phyloP scores from a whole-genome alignment of 192 early-diverging fungal species.

The Haplosporangium gracile region DNA sequence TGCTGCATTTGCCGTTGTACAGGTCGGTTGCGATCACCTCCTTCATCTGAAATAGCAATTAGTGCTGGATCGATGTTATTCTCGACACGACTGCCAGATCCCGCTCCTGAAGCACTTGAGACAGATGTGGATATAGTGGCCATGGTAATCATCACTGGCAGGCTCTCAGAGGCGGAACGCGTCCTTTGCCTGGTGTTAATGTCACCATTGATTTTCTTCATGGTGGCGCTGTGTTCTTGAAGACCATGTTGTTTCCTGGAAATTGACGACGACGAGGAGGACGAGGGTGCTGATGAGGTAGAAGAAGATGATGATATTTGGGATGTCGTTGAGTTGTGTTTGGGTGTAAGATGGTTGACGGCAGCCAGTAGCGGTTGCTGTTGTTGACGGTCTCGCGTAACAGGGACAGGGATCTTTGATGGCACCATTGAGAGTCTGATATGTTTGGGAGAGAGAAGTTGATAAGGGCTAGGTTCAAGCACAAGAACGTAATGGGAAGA shows the following conservation, averaged over 20 bases:
- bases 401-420: constrained; percentile 23
- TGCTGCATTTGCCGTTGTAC: not conserved
- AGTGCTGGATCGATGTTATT: not conserved
- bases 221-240: not conserved
- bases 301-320: not conserved
- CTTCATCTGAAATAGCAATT: not conserved
- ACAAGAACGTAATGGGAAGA: not conserved
- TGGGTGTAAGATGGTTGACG: too few species aligned
- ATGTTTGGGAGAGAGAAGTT: not conserved
- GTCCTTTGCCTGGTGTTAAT: not conserved
- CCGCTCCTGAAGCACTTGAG: not conserved
- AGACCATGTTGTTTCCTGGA: not conserved
- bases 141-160: not conserved
- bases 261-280: not conserved
- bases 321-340: too few species aligned
- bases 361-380: not conserved
- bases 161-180: not conserved
- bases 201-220: not conserved
- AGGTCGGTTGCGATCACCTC: not conserved
- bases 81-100: not conserved
- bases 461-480: not conserved
- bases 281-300: not conserved
- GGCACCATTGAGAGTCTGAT: constrained; percentile 9
- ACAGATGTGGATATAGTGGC: too few species aligned
- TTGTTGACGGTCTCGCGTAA: constrained; percentile 7